phyloP scores from a whole-genome alignment of 1,139 yeast genomes.

The Saccharomyces hybrid region DNA sequence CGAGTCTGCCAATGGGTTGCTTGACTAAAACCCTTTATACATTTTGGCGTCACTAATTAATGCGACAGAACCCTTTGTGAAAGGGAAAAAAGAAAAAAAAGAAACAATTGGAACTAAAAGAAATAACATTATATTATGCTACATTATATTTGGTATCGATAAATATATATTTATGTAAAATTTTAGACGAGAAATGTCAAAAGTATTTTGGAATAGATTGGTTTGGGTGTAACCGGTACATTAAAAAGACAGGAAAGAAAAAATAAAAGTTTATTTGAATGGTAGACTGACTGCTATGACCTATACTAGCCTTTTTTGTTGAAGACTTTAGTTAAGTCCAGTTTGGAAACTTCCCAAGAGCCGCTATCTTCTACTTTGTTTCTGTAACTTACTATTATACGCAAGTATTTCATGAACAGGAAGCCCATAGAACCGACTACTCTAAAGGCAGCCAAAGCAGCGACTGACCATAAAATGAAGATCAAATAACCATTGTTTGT shows the following conservation, averaged over 20 bases:
- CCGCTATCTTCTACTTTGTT: conserved; percentile 34
- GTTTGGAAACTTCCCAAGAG: conserved; percentile 15
- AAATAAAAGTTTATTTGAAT: too few relatives aligned
- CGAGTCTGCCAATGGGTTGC: too few relatives aligned
- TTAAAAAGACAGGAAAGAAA: neutral
- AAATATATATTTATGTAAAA: neutral
- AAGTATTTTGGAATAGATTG: neutral
- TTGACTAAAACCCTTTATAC: too few relatives aligned
- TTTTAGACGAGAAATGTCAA: neutral
- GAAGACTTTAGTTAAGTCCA: conserved; percentile 9
- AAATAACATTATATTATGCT: neutral
- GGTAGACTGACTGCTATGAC: neutral
- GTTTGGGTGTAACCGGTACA: neutral
- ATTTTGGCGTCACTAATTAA: neutral
- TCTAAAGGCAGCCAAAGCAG: conserved; percentile 69
- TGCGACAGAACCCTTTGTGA: neutral
- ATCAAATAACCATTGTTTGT: conserved; percentile 70
- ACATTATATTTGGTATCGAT: neutral
- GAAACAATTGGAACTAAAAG: neutral
- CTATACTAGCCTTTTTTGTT: conserved; percentile 7
- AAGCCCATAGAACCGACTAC: conserved; percentile 71
- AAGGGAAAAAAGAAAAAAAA: neutral
- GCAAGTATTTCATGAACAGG: conserved; percentile 41
- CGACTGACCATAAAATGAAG: conserved; percentile 86
- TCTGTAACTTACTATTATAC: conserved; percentile 34